These are phyloP conservation scores for Kappamyces sp. DNA, from an alignment of 192 early-diverging fungal genomes.

Conservation along the genomic window DNA sequence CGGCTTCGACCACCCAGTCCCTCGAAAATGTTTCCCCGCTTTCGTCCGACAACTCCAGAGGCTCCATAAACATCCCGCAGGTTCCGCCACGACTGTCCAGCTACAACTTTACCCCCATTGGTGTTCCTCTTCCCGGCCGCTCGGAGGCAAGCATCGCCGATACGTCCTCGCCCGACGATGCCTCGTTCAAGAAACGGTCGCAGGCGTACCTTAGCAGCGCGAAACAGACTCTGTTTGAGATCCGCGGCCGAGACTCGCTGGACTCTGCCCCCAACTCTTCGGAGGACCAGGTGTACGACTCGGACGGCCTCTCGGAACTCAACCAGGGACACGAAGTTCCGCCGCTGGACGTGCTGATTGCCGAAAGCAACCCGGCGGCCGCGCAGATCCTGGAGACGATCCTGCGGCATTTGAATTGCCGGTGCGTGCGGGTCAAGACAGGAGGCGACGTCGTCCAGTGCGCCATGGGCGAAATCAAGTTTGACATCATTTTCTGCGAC, in stretches of 20 bases:
- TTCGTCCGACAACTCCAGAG: too few species aligned
- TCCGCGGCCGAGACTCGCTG: background rate
- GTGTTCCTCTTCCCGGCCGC: too few species aligned
- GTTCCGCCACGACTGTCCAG: too few species aligned
- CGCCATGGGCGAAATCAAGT: slow-evolving; percentile 81
- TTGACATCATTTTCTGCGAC: slow-evolving; percentile 93
- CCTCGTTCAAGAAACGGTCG: background rate
- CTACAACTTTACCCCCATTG: too few species aligned
- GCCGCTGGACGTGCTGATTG: slow-evolving; percentile 59
- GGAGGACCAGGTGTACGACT: background rate
- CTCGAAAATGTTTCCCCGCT: too few species aligned
- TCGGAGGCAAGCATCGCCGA: too few species aligned
- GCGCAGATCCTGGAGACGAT: slow-evolving; percentile 89
- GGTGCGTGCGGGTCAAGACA: slow-evolving; percentile 80
- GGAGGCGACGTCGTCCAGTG: slow-evolving; percentile 87
- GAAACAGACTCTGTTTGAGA: slow-evolving; percentile 11
- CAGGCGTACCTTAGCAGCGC: slow-evolving; percentile 10
- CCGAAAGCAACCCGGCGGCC: slow-evolving; percentile 87
- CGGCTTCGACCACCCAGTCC: too few species aligned
- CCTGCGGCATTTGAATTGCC: slow-evolving; percentile 63
- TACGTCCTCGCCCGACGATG: too few species aligned
- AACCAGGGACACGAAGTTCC: background rate
- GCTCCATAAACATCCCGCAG: too few species aligned
- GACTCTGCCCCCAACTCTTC: background rate
- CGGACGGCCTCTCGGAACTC: background rate